Evolutionary conservation across 2,329 filamentous ascomycete genomes (phyloP).

Genomic region (Pseudocercospora macadamiae): DNA sequence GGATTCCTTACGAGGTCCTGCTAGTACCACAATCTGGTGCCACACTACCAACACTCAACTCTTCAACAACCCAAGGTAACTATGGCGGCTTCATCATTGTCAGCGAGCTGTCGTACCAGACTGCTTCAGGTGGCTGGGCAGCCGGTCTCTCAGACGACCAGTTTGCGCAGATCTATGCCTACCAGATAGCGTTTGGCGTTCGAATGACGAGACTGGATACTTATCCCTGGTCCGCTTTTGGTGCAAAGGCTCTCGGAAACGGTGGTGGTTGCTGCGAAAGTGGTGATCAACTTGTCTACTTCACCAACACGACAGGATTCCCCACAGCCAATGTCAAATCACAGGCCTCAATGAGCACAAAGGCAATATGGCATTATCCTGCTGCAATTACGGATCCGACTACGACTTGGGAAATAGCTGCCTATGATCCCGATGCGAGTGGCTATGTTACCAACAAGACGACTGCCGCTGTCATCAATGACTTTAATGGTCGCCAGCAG

Average conservation of each 20-base stretch:
- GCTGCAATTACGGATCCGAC: slow-evolving; percentile 7
- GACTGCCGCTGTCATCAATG: slow-evolving; percentile 14
- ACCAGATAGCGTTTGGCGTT: slow-evolving; percentile 16
- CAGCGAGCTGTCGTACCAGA: slow-evolving; percentile 16
- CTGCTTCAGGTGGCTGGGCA: slow-evolving; percentile 7
- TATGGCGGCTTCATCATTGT: slow-evolving; percentile 17
- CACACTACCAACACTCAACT: slow-evolving; percentile 5
- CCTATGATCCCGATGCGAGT: slow-evolving; percentile 5
- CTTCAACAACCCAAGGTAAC: slow-evolving; percentile 7
- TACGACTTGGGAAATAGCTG: slow-evolving; percentile 12
- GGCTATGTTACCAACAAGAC: background rate
- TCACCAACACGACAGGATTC: slow-evolving; percentile 14
- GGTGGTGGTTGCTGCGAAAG: slow-evolving; percentile 11
- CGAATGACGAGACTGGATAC: slow-evolving; percentile 13
- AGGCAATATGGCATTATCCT: slow-evolving; percentile 18
- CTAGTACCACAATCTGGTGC: slow-evolving; percentile 7
- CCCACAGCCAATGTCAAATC: slow-evolving; percentile 7
- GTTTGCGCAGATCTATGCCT: slow-evolving; percentile 11
- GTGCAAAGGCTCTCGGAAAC: slow-evolving; percentile 3
- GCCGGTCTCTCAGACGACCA: slow-evolving; percentile 11
- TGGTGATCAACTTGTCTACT: slow-evolving; percentile 13
- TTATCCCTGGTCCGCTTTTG: slow-evolving; percentile 17
- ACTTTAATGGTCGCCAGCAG: slow-evolving; percentile 12
- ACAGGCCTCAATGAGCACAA: slow-evolving; percentile 6
- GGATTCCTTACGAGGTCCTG: slow-evolving; percentile 15